Conservation (phyloP, 2,329 filamentous ascomycete genomes). For the Pyricularia sp. region DNA sequence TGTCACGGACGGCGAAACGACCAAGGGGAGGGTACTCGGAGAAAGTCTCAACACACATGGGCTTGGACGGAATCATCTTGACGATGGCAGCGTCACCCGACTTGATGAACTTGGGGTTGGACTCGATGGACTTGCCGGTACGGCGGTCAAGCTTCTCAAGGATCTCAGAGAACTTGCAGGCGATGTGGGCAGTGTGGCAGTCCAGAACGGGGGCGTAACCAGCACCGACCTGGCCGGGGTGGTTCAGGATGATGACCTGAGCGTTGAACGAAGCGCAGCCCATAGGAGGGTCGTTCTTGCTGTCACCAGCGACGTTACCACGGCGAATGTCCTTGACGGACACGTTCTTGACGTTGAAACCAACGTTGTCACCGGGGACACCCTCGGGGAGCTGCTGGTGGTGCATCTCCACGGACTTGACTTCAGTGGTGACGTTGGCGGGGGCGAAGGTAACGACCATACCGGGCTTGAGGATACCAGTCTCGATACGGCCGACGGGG, state of each 20-base stretch:
- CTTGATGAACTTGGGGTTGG: conserved; percentile 98
- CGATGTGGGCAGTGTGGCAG: conserved; percentile 99
- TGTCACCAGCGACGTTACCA: conserved; percentile 99
- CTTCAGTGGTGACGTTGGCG: conserved; percentile 98
- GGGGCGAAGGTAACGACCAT: conserved; percentile 98
- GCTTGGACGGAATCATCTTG: conserved; percentile 99
- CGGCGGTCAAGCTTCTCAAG: conserved; percentile 99
- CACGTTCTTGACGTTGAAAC: conserved; percentile 99
- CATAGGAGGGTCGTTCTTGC: conserved; percentile 96
- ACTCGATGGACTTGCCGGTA: conserved; percentile 95
- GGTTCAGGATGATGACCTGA: conserved; percentile 99
- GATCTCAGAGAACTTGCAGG: conserved; percentile 99
- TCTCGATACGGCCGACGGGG: conserved; percentile 99
- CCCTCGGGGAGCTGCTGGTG: conserved; percentile 97
- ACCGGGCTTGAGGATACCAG: conserved; percentile 81
- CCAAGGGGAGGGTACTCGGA: conserved; percentile 98
- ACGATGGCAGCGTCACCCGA: conserved; percentile 99
- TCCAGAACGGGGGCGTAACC: conserved; percentile 98
- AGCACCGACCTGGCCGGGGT: conserved; percentile 98
- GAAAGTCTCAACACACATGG: conserved; percentile 99
- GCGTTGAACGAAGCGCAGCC: conserved; percentile 92
- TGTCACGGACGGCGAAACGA: conserved; percentile 99
- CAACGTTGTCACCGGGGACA: conserved; percentile 98
- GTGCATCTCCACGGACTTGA: conserved; percentile 99
- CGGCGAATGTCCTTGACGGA: conserved; percentile 99